A percentile compares a stretch with the other conserved stretches of the same genome.
Conservation (phyloP, 495 filamentous ascomycete species). For the Aspergillus sclerotioniger region DNA sequence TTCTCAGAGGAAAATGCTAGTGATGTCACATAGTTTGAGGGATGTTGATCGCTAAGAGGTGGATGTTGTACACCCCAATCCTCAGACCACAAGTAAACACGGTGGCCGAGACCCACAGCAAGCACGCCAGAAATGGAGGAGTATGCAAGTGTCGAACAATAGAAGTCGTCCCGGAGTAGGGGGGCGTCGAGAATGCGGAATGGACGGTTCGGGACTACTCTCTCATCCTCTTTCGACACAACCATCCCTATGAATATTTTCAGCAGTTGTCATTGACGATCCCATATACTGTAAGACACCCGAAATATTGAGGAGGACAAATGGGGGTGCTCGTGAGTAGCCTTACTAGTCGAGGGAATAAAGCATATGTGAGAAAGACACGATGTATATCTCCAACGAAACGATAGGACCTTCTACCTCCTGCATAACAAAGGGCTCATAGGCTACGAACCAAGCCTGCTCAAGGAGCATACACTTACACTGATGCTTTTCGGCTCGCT, state of each 20-base stretch:
- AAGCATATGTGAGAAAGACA: background rate
- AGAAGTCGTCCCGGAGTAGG: conserved; percentile 86
- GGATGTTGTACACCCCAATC: conserved; percentile 51
- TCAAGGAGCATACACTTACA: conserved; percentile 42
- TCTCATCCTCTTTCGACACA: conserved; percentile 11
- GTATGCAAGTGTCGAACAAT: conserved; percentile 89
- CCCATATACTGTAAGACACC: background rate
- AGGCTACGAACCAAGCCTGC: background rate
- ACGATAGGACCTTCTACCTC: background rate
- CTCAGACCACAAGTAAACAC: conserved; percentile 91
- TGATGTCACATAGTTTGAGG: conserved; percentile 68
- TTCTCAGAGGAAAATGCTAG: conserved; percentile 81
- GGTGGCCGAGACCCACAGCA: conserved; percentile 78
- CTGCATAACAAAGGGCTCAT: background rate
- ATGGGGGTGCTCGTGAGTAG: background rate
- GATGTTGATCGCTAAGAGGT: conserved; percentile 38
- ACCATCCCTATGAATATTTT: conserved; percentile 22
- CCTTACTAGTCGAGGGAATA: background rate
- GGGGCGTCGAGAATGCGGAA: conserved; percentile 93
- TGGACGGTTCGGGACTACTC: conserved; percentile 62
- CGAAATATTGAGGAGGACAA: background rate
- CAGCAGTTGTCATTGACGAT: background rate
- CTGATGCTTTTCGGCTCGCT: conserved; percentile 41
- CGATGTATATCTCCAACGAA: background rate
- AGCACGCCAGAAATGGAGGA: conserved; percentile 68